These are phyloP conservation scores for Moniliella sp. DNA, from an alignment of 1,284 basidiomycete species.

Conservation along the genomic window DNA sequence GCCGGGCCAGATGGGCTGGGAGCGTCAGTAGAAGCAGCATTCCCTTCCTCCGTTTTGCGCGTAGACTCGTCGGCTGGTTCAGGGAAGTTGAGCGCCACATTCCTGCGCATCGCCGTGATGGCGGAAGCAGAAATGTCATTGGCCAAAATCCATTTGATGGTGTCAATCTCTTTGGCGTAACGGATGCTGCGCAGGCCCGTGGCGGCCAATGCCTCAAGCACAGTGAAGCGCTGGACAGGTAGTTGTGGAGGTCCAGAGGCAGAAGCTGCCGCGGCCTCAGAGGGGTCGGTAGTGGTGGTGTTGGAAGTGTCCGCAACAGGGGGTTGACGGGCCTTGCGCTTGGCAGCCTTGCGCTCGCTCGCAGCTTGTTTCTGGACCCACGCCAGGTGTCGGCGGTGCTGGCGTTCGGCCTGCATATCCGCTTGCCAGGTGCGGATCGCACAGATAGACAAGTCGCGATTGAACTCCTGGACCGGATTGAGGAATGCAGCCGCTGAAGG, in stretches of 20 bases:
- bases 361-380: no score
- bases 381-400: no score
- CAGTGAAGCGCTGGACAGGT: no score
- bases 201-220: slow-evolving; percentile 80
- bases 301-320: no score
- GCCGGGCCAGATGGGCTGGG: neutral
- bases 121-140: slow-evolving; percentile 75
- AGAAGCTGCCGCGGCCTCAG: no score
- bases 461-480: slow-evolving; percentile 96
- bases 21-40: neutral
- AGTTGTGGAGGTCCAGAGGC: no score
- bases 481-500: slow-evolving; percentile 61
- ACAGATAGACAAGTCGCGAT: slow-evolving; percentile 74
- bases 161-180: slow-evolving; percentile 96
- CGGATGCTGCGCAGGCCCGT: slow-evolving; percentile 87
- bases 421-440: slow-evolving; percentile 70
- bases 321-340: no score
- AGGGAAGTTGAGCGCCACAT: slow-evolving; percentile 69
- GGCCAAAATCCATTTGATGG: slow-evolving; percentile 75
- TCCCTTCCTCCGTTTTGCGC: slow-evolving; percentile 1
- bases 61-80: slow-evolving; percentile 36
- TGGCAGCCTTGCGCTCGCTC: no score
- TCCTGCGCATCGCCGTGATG: slow-evolving; percentile 63
- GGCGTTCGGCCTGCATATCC: slow-evolving; percentile 46
- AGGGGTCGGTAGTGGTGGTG: no score